phyloP scores from a whole-genome alignment of 306 rosid species.

The Ceratonia siliqua region DNA sequence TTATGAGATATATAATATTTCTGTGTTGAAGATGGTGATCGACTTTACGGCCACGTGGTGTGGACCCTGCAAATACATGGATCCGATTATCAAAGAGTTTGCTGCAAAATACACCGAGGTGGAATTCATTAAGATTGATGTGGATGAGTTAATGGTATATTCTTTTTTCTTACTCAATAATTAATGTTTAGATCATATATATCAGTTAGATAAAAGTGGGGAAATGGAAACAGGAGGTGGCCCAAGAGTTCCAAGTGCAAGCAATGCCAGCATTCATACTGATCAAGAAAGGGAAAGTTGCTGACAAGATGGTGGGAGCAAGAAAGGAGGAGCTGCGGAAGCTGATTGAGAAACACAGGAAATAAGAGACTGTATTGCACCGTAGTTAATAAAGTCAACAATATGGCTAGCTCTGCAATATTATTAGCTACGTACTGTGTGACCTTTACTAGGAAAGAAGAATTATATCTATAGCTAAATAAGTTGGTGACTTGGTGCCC shows the following conservation, averaged over 20 bases:
- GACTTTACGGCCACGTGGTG: constrained; percentile 92
- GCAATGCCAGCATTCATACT: constrained; percentile 76
- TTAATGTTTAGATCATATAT: not conserved
- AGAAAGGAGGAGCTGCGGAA: constrained; percentile 66
- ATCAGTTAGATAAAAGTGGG: not conserved
- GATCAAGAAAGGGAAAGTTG: constrained; percentile 57
- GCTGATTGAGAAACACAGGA: constrained; percentile 64
- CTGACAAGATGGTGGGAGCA: constrained; percentile 63
- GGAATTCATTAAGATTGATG: constrained; percentile 72
- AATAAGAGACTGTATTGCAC: constrained; percentile 24
- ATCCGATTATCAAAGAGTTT: constrained; percentile 55
- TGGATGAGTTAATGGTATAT: constrained; percentile 65
- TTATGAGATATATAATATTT: not conserved
- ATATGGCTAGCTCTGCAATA: no score
- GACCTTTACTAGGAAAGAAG: no score
- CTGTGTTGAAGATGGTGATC: constrained; percentile 59
- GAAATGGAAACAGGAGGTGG: constrained; percentile 61
- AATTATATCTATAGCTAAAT: no score
- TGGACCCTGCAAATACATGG: constrained; percentile 76
- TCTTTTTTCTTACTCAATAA: no score
- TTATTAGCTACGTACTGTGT: no score
- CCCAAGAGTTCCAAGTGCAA: constrained; percentile 55
- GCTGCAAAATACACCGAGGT: constrained; percentile 55
- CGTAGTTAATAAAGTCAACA: not conserved
- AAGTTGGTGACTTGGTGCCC: no score